Base-by-base conservation (phyloP, 1,284 basidiomycete genomes). In the Austroboletus novae-zelandiae region DNA sequence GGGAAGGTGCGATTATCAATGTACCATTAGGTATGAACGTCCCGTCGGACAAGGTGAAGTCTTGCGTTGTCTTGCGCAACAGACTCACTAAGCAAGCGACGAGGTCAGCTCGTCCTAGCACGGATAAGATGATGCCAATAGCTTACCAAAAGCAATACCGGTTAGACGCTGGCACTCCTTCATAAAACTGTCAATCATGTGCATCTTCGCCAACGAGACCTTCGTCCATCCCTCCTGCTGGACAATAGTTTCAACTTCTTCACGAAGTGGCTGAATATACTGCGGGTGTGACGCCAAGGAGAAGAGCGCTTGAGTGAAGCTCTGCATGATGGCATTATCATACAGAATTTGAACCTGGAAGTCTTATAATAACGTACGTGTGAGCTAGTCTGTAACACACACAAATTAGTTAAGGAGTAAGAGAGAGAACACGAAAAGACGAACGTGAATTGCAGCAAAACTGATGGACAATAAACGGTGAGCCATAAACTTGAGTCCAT, bases 161-260 rank as follows among this genome's bases (percentile, higher is more conserved):
- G 64, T 59, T 18, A 68, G 32, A 5, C 76, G 65, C 48, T 70
- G 66, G 1, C 67, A 62, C 57, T 78, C 77, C 41, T 67, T 68
- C 30, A 79, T 17, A 58, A 78, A 75, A 54, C 76, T 78, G 58
- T 79, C 77, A 4, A 76, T 47, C 54, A 71, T 74, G 48, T 56
- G 56, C 72, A 78, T 72, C 44, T 69, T 70, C 30, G 55, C 62
- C 37, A 78, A 51, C 0, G 70, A 67, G 1, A 48, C 57, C 54
- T 74, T 76, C 6, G 72, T 68, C 74, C 75, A 76, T 7, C 75
- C 76, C 13, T 75, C 65, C 29, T 64, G 57, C 1, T 40, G 11
- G 39, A 41, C n/a, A 41, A 29, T 41, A 3, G 57, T 30, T n/a
- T 74, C 71, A 9, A 74, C 65, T 56, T 78, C 77, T 43, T 74